A percentile compares a stretch with the other conserved stretches of the same genome.
Evolutionary conservation across 2,329 filamentous ascomycete species (phyloP).

Genomic region (Graphilbum fragrans): DNA sequence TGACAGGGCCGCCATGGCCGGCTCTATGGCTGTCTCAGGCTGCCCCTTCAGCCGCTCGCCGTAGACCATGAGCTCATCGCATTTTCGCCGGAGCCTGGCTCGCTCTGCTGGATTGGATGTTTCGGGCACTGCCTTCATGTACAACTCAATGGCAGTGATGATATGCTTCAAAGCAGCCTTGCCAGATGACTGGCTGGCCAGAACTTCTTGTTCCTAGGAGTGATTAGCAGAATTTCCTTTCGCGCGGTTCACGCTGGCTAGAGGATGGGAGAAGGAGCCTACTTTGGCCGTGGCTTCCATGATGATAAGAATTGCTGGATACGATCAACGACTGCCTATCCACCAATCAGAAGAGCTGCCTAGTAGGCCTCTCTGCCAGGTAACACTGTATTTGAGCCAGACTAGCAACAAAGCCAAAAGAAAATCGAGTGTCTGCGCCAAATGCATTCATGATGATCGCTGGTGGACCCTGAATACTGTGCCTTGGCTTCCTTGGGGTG

Average conservation of each 20-base stretch:
- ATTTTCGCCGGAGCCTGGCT: conserved; percentile 53
- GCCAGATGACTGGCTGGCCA: conserved; percentile 6
- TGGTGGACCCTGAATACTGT: not conserved
- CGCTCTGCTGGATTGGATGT: conserved; percentile 51
- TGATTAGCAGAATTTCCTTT: not conserved
- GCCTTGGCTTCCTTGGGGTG: too few species aligned
- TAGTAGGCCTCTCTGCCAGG: not conserved
- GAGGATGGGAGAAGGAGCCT: not conserved
- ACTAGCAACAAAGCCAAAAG: not conserved
- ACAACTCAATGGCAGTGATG: conserved; percentile 66
- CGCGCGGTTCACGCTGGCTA: not conserved
- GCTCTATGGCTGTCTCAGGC: not conserved
- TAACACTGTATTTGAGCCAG: not conserved
- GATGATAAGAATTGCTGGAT: not conserved
- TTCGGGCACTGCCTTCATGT: conserved; percentile 62
- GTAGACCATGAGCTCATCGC: conserved; percentile 53
- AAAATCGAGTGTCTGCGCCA: not conserved
- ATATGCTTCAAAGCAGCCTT: conserved; percentile 60
- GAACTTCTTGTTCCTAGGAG: conserved; percentile 7
- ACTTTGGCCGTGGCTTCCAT: conserved; percentile 7
- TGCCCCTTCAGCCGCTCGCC: conserved; percentile 63
- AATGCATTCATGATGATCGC: not conserved
- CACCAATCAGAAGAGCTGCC: not conserved
- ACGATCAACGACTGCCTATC: not conserved
- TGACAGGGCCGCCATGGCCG: conserved; percentile 4